Base-by-base conservation (phyloP, 371 early-diverging fungal species). In the Chytridium lagenaria region DNA sequence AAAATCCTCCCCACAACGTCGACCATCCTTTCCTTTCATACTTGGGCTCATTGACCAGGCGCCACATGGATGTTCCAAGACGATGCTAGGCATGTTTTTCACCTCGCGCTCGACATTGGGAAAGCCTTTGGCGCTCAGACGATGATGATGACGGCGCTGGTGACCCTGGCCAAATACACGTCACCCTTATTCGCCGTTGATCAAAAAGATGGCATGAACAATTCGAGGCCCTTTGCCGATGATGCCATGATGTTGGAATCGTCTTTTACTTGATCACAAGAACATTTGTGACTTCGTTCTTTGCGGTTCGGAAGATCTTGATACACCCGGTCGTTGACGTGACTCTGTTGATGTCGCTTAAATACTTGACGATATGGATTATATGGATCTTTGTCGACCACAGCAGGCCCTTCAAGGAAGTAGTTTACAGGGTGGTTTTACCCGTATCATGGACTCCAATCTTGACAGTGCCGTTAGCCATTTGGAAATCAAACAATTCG, bases 231-330 rank as follows among this genome's bases (percentile, higher is more conserved):
- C 5, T 55, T 26, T 30, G 26, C 26, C 26, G 57, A 55, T 10
- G 57, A 55, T 23, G 26, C 26, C 7, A 26, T 55, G 26, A 23
- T 55, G 30, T 7, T 55, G 57, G 57, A 30, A 19, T 26, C 57
- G 7, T 23, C 26, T 10, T 19, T 19, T 55, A 55, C 26, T 30
- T 55, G 26, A 55, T 55, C 15, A 16, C 26, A 19, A 69, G 65
- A 57, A 73, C 59, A 22, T 31, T 26, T 50, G 34, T 7, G 2
- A 16, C 0, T n/a, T 10, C 40, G 51, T 15, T 55, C 33, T 64
- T 50, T 36, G 34, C 31, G 31, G 31, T 78, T 82, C 78, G 30
- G 10, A 19, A 30, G 26, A 10, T 26, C 5, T 10, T 55, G 26
- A 15, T 55, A 7, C 57, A 55, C 26, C 57, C 26, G 10, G 57